A percentile compares a stretch with the other conserved stretches of the same genome.
Evolutionary conservation across 192 early-diverging fungal genomes (phyloP).

Genomic region (Entomortierella beljakovae): DNA sequence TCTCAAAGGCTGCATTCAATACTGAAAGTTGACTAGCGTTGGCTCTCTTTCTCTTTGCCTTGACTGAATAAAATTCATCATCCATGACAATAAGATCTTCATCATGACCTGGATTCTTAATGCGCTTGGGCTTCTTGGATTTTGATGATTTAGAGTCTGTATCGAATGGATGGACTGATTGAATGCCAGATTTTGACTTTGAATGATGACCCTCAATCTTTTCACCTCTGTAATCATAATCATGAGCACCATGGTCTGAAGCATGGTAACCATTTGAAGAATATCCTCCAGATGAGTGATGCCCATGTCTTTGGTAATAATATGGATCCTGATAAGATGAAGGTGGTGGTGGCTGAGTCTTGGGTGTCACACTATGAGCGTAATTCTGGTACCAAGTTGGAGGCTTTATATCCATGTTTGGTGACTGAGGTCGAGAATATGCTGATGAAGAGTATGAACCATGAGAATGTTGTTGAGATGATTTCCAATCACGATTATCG

Average conservation of each 20-base stretch:
- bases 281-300: conserved; percentile 2
- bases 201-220: neutral
- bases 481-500: conserved; percentile 30
- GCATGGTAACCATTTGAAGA: neutral
- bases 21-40: conserved; percentile 82
- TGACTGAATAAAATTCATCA: conserved; percentile 56
- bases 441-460: conserved; percentile 25
- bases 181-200: neutral
- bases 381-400: conserved; percentile 52
- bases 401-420: conserved; percentile 36
- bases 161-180: conserved; percentile 50
- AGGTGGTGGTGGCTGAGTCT: conserved; percentile 19
- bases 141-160: conserved; percentile 20
- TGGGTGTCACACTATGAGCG: conserved; percentile 39
- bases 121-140: conserved; percentile 49
- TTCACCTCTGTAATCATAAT: conserved; percentile 7
- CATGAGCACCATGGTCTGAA: neutral
- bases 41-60: conserved; percentile 85
- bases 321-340: conserved; percentile 19
- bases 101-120: conserved; percentile 37
- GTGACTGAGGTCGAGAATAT: conserved; percentile 38
- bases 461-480: neutral
- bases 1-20: conserved; percentile 82
- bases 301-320: conserved; percentile 9
- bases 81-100: conserved; percentile 49